These are phyloP conservation scores for Scutellaria minor DNA, from an alignment of 257 asterid genomes.

Conservation along the genomic window DNA sequence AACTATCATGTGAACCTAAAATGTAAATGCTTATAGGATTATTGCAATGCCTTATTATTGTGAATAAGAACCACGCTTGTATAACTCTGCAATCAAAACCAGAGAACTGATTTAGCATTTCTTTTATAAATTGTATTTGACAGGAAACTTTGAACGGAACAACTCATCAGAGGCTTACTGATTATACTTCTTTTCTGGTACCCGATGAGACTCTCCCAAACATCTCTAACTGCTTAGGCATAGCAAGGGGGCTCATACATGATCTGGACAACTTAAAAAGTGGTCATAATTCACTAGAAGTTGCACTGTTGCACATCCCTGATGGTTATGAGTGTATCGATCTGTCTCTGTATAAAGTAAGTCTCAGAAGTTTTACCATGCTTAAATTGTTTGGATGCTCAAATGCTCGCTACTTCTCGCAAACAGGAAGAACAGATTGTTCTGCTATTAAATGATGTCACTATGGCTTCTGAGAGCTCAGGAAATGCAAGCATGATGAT, in stretches of 20 bases:
- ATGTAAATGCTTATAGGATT: background rate
- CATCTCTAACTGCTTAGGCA: constrained; percentile 72
- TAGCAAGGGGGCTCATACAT: constrained; percentile 65
- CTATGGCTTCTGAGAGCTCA: constrained; percentile 63
- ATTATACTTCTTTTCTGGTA: constrained; percentile 70
- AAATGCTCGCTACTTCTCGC: constrained; percentile 38
- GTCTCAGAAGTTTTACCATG: constrained; percentile 4
- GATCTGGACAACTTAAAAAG: constrained; percentile 53
- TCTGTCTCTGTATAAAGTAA: constrained; percentile 81
- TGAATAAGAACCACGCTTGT: constrained; percentile 18
- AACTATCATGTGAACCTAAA: constrained; percentile 1
- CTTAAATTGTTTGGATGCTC: constrained; percentile 34
- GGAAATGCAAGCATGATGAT: constrained; percentile 86
- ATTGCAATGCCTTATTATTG: constrained; percentile 11
- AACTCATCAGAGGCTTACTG: constrained; percentile 53
- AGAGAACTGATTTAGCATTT: constrained; percentile 18
- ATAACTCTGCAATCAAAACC: background rate
- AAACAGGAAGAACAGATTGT: constrained; percentile 88
- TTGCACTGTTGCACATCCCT: constrained; percentile 71
- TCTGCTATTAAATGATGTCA: constrained; percentile 64
- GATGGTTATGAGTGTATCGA: constrained; percentile 83
- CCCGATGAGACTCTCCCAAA: constrained; percentile 69
- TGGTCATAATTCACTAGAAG: constrained; percentile 54
- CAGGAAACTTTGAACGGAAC: constrained; percentile 62
- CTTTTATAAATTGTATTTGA: constrained; percentile 11